Percentiles rank a stretch among this genome's conserved stretches.
phyloP scores from a whole-genome alignment of 2,329 filamentous ascomycete species.

The Didymellaceae sp. region DNA sequence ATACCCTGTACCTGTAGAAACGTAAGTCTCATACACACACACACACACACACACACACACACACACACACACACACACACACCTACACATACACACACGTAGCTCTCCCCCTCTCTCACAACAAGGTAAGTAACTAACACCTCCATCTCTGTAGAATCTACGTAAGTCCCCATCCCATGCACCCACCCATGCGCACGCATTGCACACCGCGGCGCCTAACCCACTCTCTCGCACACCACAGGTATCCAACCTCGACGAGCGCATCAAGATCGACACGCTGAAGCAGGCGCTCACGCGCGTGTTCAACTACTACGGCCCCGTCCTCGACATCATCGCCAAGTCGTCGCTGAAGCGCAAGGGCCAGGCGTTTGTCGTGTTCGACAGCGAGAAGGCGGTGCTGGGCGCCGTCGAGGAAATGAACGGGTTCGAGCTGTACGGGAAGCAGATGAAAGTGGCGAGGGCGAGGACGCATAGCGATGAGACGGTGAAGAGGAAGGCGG shows the following conservation, averaged over 20 bases:
- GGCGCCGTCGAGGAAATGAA: conserved; percentile 87
- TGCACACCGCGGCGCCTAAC: conserved; percentile 25
- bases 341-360: conserved; percentile 91
- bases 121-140: conserved; percentile 16
- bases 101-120: background rate
- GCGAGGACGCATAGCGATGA: conserved; percentile 87
- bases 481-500: conserved; percentile 76
- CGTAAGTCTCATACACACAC: conserved; percentile 38
- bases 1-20: conserved; percentile 46
- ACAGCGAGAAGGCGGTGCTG: conserved; percentile 76
- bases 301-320: conserved; percentile 86
- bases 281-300: conserved; percentile 75
- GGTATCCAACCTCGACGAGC: conserved; percentile 88
- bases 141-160: conserved; percentile 41
- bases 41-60: no score
- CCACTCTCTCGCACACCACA: conserved; percentile 28
- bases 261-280: conserved; percentile 80
- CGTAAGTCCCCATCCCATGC: conserved; percentile 30
- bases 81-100: no score
- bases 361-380: conserved; percentile 94
- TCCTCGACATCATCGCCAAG: conserved; percentile 86
- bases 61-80: no score
- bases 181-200: conserved; percentile 21
- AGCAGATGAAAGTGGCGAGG: conserved; percentile 84
- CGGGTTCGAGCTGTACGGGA: conserved; percentile 91